phyloP scores from a whole-genome alignment of 129 eudicot genomes.

The Solidago caesia region DNA sequence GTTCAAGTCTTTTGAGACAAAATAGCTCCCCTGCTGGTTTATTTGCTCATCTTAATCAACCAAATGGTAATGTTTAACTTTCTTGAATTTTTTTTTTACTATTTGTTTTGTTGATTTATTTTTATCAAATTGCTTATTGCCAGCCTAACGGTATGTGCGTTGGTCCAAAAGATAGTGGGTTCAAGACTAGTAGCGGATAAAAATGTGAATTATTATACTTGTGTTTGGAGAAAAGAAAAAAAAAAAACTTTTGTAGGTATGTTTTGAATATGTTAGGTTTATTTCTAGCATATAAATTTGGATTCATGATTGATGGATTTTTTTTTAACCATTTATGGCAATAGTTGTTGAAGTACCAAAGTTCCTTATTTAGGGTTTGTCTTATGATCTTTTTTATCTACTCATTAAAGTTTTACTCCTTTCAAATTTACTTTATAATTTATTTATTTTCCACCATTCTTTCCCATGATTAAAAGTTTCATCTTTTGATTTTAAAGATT shows the following conservation, averaged over 20 bases:
- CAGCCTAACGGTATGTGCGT: too few species aligned
- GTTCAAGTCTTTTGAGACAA: constrained; percentile 63
- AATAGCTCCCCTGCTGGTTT: constrained; percentile 94
- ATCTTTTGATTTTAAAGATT: neutral
- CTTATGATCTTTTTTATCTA: constrained; percentile 14
- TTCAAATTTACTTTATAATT: neutral
- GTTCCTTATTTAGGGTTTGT: constrained; percentile 30
- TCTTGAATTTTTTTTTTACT: neutral
- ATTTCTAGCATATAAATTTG: neutral
- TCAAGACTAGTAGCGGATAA: neutral
- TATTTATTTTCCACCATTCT: neutral
- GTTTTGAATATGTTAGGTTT: neutral
- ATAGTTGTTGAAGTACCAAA: constrained; percentile 30
- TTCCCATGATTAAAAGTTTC: neutral
- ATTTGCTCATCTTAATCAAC: constrained; percentile 47
- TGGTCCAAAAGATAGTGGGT: neutral
- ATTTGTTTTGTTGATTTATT: too few species aligned
- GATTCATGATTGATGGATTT: neutral
- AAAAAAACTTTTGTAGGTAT: constrained; percentile 1
- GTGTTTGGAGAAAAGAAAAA: too few species aligned
- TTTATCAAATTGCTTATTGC: too few species aligned
- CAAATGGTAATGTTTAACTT: constrained; percentile 52
- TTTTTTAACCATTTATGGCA: constrained; percentile 38
- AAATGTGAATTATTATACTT: too few species aligned
- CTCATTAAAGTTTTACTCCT: constrained; percentile 13